A percentile compares a stretch with the other conserved stretches of the same genome.
phyloP scores from a whole-genome alignment of 2,329 filamentous ascomycete species.

The Botrytis cinerea region DNA sequence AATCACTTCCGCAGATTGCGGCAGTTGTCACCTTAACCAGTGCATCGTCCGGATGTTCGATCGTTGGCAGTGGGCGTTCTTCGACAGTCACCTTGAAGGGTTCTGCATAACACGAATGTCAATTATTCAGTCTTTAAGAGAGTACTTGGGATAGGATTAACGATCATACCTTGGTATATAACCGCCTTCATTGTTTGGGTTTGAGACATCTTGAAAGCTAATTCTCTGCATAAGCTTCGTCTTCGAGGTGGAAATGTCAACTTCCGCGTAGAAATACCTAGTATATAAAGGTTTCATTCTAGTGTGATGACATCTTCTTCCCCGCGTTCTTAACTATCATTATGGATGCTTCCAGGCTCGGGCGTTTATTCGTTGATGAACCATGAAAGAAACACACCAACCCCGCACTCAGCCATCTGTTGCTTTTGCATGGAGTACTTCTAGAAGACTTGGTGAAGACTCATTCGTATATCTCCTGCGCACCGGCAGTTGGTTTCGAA shows the following conservation, averaged over 20 bases:
- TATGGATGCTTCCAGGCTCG: neutral
- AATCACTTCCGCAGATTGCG: constrained; percentile 32
- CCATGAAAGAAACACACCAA: neutral
- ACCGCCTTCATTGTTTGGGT: constrained; percentile 21
- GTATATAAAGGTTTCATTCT: neutral
- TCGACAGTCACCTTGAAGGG: constrained; percentile 56
- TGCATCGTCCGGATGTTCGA: constrained; percentile 53
- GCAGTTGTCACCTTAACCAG: constrained; percentile 50
- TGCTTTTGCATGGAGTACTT: neutral
- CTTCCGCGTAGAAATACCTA: neutral
- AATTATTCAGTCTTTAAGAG: neutral
- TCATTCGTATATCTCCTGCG: neutral
- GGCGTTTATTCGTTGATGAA: neutral
- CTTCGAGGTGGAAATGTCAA: too few relatives aligned
- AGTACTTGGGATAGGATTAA: neutral
- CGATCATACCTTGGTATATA: constrained; percentile 21
- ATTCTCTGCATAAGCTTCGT: neutral
- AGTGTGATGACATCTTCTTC: neutral
- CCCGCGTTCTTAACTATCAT: neutral
- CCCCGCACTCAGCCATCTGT: neutral
- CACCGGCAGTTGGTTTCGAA: neutral
- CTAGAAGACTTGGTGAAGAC: neutral
- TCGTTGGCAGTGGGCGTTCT: constrained; percentile 57
- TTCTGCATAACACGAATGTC: constrained; percentile 23
- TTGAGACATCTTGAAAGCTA: constrained; percentile 8